Evolutionary conservation across 306 rosid species (phyloP).

Genomic region (Sechiopsis laciniata): DNA sequence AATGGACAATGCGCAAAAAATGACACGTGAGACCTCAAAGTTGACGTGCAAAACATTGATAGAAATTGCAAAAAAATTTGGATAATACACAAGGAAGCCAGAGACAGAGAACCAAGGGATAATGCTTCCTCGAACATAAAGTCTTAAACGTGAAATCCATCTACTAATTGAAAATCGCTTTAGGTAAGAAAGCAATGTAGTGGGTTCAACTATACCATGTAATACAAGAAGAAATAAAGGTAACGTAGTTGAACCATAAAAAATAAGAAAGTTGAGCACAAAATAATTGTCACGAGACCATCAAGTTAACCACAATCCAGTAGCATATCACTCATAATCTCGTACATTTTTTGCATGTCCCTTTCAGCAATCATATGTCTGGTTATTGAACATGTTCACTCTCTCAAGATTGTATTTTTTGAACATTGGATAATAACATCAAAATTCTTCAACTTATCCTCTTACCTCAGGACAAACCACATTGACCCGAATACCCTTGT

Average conservation of each 20-base stretch:
- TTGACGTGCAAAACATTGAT: slow-evolving; percentile 2
- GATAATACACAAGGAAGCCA: slow-evolving; percentile 7
- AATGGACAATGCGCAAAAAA: slow-evolving; percentile 4
- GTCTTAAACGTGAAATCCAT: not conserved
- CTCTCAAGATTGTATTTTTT: not conserved
- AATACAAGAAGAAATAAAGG: not conserved
- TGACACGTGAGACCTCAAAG: not conserved
- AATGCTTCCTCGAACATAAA: slow-evolving; percentile 8
- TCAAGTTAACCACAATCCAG: slow-evolving; percentile 6
- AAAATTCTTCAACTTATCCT: slow-evolving; percentile 13
- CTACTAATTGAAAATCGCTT: not conserved
- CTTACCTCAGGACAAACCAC: slow-evolving; percentile 96
- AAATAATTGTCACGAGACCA: not conserved
- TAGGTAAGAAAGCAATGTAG: not conserved
- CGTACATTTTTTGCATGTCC: not conserved
- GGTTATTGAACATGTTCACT: not conserved
- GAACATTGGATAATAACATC: not conserved
- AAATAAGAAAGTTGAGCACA: slow-evolving; percentile 2
- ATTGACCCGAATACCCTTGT: slow-evolving; percentile 76
- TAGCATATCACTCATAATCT: slow-evolving; percentile 10
- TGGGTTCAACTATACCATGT: slow-evolving; percentile 1
- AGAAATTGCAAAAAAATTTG: not conserved
- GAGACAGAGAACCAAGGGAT: not conserved
- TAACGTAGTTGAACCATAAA: not conserved
- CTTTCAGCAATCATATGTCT: not conserved